Percentiles rank a stretch among this genome's conserved stretches.
phyloP scores from a whole-genome alignment of 1,139 yeast genomes.

The Diutina sp. region DNA sequence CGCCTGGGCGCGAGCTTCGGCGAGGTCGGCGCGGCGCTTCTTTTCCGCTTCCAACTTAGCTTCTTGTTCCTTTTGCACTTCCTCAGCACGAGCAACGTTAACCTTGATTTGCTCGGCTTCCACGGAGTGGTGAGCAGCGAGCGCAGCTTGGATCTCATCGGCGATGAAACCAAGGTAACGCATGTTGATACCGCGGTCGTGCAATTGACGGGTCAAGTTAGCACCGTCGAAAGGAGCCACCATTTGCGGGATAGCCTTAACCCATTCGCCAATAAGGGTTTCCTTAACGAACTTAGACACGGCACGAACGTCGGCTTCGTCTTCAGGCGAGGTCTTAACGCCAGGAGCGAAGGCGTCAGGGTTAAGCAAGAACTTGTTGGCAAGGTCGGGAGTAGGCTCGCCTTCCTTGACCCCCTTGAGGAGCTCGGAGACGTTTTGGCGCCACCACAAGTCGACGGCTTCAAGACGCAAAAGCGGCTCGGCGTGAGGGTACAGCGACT shows the following conservation, averaged over 20 bases:
- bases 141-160: constrained; percentile 7
- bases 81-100: constrained; percentile 11
- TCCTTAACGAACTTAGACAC: constrained; percentile 52
- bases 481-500: constrained; percentile 65
- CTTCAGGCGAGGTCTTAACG: constrained; percentile 23
- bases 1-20: constrained; percentile 15
- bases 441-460: constrained; percentile 88
- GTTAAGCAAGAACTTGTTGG: constrained; percentile 47
- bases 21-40: constrained; percentile 14
- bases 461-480: constrained; percentile 75
- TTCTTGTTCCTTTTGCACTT: constrained; percentile 13
- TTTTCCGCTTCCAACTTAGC: constrained; percentile 18
- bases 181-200: constrained; percentile 74
- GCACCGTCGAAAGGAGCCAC: constrained; percentile 72
- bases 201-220: constrained; percentile 59
- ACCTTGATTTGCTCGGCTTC: constrained; percentile 13
- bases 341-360: constrained; percentile 60
- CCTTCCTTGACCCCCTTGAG: constrained; percentile 38
- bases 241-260: constrained; percentile 29
- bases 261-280: constrained; percentile 48
- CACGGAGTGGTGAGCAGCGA: constrained; percentile 3
- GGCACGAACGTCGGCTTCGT: constrained; percentile 49
- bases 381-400: constrained; percentile 37
- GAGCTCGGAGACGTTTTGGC: constrained; percentile 46
- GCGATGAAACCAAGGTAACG: constrained; percentile 73